phyloP scores from a whole-genome alignment of 1,139 yeast species.

The Debaryomyces sp. region DNA sequence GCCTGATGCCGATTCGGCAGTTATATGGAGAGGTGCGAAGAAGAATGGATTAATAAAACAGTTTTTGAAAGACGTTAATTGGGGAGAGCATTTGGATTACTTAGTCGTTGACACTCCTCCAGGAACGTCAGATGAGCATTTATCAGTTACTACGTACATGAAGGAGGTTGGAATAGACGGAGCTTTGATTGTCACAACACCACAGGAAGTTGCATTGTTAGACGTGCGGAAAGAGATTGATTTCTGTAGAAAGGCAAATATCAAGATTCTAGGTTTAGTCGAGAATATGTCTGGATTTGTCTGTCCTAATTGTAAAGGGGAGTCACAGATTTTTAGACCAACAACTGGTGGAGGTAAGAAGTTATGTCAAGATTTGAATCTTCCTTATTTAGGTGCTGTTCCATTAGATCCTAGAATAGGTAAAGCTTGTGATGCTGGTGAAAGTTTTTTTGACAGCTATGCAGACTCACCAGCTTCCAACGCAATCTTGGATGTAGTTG shows the following conservation, averaged over 20 bases:
- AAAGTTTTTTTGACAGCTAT: constrained; percentile 75
- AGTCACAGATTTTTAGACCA: constrained; percentile 87
- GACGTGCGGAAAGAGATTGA: constrained; percentile 97
- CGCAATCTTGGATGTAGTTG: constrained; percentile 85
- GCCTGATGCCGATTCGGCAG: constrained; percentile 91
- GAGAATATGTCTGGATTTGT: constrained; percentile 99
- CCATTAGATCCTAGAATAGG: constrained; percentile 98
- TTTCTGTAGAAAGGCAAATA: constrained; percentile 89
- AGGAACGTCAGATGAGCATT: constrained; percentile 97
- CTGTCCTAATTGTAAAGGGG: constrained; percentile 91
- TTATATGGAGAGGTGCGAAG: constrained; percentile 96
- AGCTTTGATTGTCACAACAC: constrained; percentile 92
- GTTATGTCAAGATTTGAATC: constrained; percentile 73
- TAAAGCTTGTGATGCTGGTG: constrained; percentile 85
- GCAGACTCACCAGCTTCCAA: constrained; percentile 94
- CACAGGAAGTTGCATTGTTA: constrained; percentile 93
- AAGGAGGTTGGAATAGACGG: constrained; percentile 94
- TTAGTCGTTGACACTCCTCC: constrained; percentile 97
- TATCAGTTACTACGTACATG: constrained; percentile 84
- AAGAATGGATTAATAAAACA: constrained; percentile 93
- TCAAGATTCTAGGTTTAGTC: constrained; percentile 83
- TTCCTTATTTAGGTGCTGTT: constrained; percentile 85
- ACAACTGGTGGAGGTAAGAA: constrained; percentile 96
- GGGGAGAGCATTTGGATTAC: constrained; percentile 88
- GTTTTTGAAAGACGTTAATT: constrained; percentile 90